Conservation (phyloP, 148 eudicot species). For the Nepenthes gracilis region DNA sequence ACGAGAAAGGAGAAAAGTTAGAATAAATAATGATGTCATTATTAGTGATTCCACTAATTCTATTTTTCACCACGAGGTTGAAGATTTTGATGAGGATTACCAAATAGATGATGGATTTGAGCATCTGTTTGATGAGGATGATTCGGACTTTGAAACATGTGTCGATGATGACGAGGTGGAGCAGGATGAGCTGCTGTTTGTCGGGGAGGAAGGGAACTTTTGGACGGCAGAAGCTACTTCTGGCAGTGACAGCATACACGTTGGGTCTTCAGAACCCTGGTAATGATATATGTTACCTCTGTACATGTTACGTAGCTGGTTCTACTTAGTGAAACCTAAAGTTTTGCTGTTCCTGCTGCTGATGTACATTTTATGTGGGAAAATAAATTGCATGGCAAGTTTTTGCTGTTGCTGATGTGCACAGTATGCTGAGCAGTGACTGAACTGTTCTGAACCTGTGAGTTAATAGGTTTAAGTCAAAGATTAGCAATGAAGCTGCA, state of each 20-base stretch:
- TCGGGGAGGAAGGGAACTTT: background rate
- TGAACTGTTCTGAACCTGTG: no score
- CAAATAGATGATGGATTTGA: background rate
- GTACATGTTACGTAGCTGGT: background rate
- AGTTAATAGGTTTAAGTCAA: no score
- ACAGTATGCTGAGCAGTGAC: no score
- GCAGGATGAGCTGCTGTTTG: background rate
- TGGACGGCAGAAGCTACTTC: conserved; percentile 1
- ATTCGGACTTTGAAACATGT: background rate
- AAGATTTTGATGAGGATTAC: background rate
- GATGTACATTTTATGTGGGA: no score
- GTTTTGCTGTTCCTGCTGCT: no score
- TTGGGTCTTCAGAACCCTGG: conserved; percentile 12
- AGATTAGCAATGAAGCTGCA: no score
- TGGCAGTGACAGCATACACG: background rate
- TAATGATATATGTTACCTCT: background rate
- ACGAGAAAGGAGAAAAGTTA: conserved; percentile 31
- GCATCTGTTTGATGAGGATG: background rate
- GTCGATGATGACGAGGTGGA: background rate
- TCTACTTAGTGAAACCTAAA: background rate
- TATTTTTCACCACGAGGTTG: background rate
- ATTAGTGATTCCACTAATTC: background rate
- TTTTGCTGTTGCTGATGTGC: no score
- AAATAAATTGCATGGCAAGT: no score
- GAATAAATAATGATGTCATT: background rate